Evolutionary conservation across 2,329 filamentous ascomycete genomes (phyloP).

Genomic region (Bertia moriformis): DNA sequence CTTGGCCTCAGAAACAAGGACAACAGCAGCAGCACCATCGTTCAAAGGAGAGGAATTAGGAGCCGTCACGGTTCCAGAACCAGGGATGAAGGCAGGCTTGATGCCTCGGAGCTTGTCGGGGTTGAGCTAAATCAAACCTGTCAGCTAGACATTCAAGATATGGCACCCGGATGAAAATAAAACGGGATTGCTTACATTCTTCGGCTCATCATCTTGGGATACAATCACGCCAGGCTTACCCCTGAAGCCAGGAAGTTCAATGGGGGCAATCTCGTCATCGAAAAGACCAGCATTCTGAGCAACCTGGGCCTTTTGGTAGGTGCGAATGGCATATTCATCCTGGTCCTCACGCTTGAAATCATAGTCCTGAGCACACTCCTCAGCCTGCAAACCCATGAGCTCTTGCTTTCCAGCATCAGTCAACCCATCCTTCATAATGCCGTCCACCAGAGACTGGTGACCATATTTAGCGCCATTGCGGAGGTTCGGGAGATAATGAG

Average conservation of each 20-base stretch:
- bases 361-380: conserved; percentile 82
- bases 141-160: too few relatives aligned
- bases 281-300: conserved; percentile 74
- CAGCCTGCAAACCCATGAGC: conserved; percentile 86
- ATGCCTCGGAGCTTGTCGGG: conserved; percentile 70
- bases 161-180: too few relatives aligned
- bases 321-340: conserved; percentile 89
- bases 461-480: conserved; percentile 88
- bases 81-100: conserved; percentile 68
- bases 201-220: conserved; percentile 83
- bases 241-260: conserved; percentile 75
- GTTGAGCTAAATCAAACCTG: conserved; percentile 54
- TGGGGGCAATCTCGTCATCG: conserved; percentile 70
- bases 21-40: conserved; percentile 81
- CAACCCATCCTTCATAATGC: conserved; percentile 84
- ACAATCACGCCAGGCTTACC: conserved; percentile 76
- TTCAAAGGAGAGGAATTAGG: conserved; percentile 94
- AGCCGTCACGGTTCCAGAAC: conserved; percentile 78
- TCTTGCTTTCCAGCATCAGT: conserved; percentile 82
- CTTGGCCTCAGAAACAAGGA: conserved; percentile 87
- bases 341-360: conserved; percentile 69
- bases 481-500: conserved; percentile 83
- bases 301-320: conserved; percentile 84
- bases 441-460: conserved; percentile 76
- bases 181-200: conserved; percentile 39